Base-by-base conservation (phyloP, 2,329 filamentous ascomycete species). In the Sphaerulina vaccinii region DNA sequence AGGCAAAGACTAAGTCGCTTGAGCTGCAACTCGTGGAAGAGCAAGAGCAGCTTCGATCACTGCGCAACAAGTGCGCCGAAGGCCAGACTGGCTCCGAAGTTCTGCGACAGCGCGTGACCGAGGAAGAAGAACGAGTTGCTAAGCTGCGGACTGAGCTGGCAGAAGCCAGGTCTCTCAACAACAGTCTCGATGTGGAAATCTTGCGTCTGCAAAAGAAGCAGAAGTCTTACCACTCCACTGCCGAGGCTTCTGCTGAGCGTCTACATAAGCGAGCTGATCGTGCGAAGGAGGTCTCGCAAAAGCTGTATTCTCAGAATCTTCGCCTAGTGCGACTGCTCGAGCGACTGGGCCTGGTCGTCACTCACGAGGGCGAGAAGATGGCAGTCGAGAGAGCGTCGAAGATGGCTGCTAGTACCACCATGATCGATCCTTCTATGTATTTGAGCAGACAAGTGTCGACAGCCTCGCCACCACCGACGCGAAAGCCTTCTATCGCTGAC, bases 41-140 rank as follows among this genome's bases (percentile, higher is more conserved):
- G 54, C 83, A 87, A 33, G 74, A 79, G 11, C 86, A 93, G 61
- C 77, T 95, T 18, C 80, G 79, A 51, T 75, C 80, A 22, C 73
- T 95, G 18, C 82, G 88, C 51, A 75, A 76, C 13, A 87, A 86
- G 67, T 85, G 95, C 65, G 83, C 87, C 1, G 87, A 91, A 58
- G 90, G 89, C 13, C 89, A 93, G 69, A 90, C 85, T 2, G 90
- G 90, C 4, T 90, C 89, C 0, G 88, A 91, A 68, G 84, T 82
- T 22, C 73, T 96, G 49, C 84, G 87, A 49, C 86, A 85, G 69
- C 82, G 84, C 49, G 77, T 95, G 3, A 82, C 85, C 36, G 87
- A 89, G 51, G 86, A 90, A 63, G 89, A 95, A 69, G 77, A 75
- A 52, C 88, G 84, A 68, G 80, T 88, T 3, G 79, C 80, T 18